phyloP scores from a whole-genome alignment of 352 stramenopile species.

The Phytophthora pini region DNA sequence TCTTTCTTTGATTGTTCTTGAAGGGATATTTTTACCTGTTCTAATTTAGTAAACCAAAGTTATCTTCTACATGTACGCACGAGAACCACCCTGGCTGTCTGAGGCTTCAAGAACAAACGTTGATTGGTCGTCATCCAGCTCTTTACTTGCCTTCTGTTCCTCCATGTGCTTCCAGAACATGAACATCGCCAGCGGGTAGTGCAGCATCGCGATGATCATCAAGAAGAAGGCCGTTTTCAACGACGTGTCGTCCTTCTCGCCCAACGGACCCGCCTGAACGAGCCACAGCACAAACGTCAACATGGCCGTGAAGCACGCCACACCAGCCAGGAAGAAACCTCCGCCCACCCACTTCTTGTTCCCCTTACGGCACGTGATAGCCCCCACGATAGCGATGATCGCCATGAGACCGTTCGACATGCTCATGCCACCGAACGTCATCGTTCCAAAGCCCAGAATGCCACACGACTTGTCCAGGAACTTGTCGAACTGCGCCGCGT shows the following conservation, averaged over 20 bases:
- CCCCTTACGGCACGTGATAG: constrained; percentile 51
- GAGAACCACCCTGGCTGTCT: constrained; percentile 19
- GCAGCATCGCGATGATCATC: constrained; percentile 62
- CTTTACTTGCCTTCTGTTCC: constrained; percentile 1
- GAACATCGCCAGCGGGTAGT: constrained; percentile 50
- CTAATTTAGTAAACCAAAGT: not conserved
- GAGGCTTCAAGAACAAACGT: constrained; percentile 23
- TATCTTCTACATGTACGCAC: constrained; percentile 22
- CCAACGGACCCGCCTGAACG: constrained; percentile 49
- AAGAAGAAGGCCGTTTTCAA: constrained; percentile 61
- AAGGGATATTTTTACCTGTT: not conserved
- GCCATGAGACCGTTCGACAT: constrained; percentile 49
- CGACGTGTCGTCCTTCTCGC: constrained; percentile 57
- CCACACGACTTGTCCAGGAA: constrained; percentile 71
- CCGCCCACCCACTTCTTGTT: constrained; percentile 31
- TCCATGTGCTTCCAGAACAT: constrained; percentile 42
- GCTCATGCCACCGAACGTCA: constrained; percentile 52
- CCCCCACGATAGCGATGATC: constrained; percentile 54
- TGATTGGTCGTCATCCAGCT: not conserved
- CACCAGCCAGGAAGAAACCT: constrained; percentile 25
- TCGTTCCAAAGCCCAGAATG: constrained; percentile 42
- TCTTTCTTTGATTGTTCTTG: too few species aligned
- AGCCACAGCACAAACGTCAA: constrained; percentile 49
- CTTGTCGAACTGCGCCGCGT: constrained; percentile 53
- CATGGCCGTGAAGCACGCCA: constrained; percentile 18